Conservation (phyloP, 768 basidiomycete genomes). For the Collybia sordida region DNA sequence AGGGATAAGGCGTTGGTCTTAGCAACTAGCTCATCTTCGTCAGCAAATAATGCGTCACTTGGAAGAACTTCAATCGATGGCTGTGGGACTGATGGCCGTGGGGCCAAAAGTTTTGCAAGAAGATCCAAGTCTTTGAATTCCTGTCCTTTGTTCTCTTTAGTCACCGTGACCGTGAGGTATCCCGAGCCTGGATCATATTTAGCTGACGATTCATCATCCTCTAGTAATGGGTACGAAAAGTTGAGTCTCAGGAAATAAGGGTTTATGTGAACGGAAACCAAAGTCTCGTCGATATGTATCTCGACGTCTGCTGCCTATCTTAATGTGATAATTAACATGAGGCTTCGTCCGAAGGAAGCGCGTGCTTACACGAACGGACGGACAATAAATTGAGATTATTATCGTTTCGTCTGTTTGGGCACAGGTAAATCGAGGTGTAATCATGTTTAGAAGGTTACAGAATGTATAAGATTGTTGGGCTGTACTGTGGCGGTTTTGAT, state of each 20-base stretch:
- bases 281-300: slow-evolving; percentile 68
- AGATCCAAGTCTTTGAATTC: slow-evolving; percentile 78
- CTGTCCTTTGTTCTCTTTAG: slow-evolving; percentile 66
- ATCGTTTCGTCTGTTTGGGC: slow-evolving; percentile 59
- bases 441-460: slow-evolving; percentile 41
- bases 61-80: slow-evolving; percentile 59
- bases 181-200: slow-evolving; percentile 77
- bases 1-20: slow-evolving; percentile 47
- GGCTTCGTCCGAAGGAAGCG: slow-evolving; percentile 8
- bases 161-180: slow-evolving; percentile 70
- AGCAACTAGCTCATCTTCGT: slow-evolving; percentile 39
- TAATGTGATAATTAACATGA: slow-evolving; percentile 12
- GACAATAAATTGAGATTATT: slow-evolving; percentile 63
- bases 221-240: slow-evolving; percentile 63
- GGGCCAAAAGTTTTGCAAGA: slow-evolving; percentile 74
- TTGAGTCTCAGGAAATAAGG: slow-evolving; percentile 84
- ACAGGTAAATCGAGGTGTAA: slow-evolving; percentile 76
- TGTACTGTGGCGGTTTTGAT: background rate
- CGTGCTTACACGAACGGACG: slow-evolving; percentile 62
- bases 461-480: background rate
- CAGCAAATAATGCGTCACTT: slow-evolving; percentile 26
- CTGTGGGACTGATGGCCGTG: slow-evolving; percentile 40
- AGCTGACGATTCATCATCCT: slow-evolving; percentile 72
- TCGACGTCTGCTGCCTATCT: slow-evolving; percentile 82
- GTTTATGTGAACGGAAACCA: slow-evolving; percentile 75